Base-by-base conservation (phyloP, 768 basidiomycete genomes). In the Boletus rubroflammeus region DNA sequence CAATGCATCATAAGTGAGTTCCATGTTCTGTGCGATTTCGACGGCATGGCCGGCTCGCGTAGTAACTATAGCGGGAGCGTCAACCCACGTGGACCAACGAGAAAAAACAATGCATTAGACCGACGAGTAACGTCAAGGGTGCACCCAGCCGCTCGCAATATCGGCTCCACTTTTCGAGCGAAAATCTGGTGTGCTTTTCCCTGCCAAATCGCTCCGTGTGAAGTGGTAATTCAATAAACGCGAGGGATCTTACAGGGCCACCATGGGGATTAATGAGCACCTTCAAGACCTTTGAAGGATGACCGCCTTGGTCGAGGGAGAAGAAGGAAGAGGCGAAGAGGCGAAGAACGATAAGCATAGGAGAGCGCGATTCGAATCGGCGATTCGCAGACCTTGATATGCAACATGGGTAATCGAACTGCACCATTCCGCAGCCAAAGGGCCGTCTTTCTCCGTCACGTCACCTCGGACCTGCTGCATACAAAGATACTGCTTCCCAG, bases 191-290 rank as follows among this genome's bases (percentile, higher is more conserved):
- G 70, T 0, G 78, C 86, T 64, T 83, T 85, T 51, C 87, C 84
- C 89, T 93, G 59, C 19, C 8, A 23, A 25, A 47, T 13, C 10
- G 50, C 17, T 57, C 34, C 53, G 50, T 25, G 45, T 9, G 32
- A 47, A 21, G 51, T 49, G 6, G n/a, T 34, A 5, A 35, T n/a
- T 19, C 29, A 32, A 38, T 17, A 41, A 11, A 45, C 17, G 6
- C 19, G 38, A 21, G 21, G 19, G 35, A 1, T 75, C 85, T 29
- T 65, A 90, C 91, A 21, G 76, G 78, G n/a, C 93, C 93, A 47
- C 92, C 84, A 51, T 78, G 71, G 9, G 93, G 93, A 67, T 94
- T 95, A 36, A 95, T 76, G 40, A 95, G 65, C 8, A 93, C 78
- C 57, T 83, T 82, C 29, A 95, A 64, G 19, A 75, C 72, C 43